A percentile compares a stretch with the other conserved stretches of the same genome.
Evolutionary conservation across 1,284 basidiomycete species (phyloP).

Genomic region (Ustilago curta): DNA sequence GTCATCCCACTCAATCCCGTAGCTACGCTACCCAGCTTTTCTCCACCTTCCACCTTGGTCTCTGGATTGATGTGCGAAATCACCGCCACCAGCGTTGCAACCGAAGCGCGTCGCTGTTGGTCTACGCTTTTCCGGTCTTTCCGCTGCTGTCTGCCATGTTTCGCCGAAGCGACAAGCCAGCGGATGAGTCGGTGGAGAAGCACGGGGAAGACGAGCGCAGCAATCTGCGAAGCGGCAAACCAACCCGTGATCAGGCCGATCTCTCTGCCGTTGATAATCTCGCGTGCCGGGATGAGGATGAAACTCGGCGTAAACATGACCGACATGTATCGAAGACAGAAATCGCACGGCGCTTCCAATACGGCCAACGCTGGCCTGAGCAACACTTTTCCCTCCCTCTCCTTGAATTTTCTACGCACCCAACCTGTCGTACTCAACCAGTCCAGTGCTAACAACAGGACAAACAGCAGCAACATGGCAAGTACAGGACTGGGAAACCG

Average conservation of each 20-base stretch:
- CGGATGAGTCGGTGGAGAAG: constrained; percentile 29
- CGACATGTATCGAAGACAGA: constrained; percentile 60
- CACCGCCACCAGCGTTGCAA: constrained; percentile 27
- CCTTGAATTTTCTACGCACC: not conserved
- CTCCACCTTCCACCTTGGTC: constrained; percentile 4
- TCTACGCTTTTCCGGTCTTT: not conserved
- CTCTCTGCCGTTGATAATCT: constrained; percentile 55
- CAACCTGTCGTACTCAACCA: constrained; percentile 25
- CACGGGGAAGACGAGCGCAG: constrained; percentile 54
- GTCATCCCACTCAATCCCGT: constrained; percentile 52
- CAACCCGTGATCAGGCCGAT: constrained; percentile 59
- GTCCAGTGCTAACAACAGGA: constrained; percentile 49
- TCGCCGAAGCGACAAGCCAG: not conserved
- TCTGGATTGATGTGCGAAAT: constrained; percentile 23
- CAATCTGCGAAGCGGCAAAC: constrained; percentile 54
- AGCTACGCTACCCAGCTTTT: constrained; percentile 40
- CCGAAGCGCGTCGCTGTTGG: constrained; percentile 18
- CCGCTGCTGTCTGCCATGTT: not conserved
- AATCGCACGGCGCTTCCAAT: constrained; percentile 61
- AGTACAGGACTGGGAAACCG: constrained; percentile 58
- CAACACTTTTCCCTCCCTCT: constrained; percentile 9
- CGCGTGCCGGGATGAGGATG: constrained; percentile 60
- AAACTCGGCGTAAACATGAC: constrained; percentile 63
- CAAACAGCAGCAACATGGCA: constrained; percentile 52
- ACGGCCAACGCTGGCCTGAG: constrained; percentile 22